phyloP scores from a whole-genome alignment of 768 basidiomycete species.

The Suillus variegatus region DNA sequence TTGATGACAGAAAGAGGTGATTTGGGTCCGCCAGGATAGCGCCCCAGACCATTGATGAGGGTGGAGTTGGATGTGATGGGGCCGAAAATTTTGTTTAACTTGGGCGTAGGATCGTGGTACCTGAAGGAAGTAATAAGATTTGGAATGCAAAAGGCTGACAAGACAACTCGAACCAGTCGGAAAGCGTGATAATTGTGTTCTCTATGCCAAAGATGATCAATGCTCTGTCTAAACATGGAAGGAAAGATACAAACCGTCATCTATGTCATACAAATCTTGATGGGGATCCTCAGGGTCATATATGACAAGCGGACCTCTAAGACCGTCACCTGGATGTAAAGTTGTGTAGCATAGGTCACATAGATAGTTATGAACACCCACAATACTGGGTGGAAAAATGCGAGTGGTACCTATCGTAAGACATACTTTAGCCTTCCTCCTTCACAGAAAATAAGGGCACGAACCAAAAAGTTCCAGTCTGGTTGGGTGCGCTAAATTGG shows the following conservation, averaged over 20 bases:
- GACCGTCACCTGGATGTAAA: slow-evolving; percentile 30
- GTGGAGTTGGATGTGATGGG: slow-evolving; percentile 37
- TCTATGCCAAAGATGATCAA: slow-evolving; percentile 27
- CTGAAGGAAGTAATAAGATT: slow-evolving; percentile 13
- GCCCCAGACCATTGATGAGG: slow-evolving; percentile 50
- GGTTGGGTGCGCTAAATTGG: slow-evolving; percentile 37
- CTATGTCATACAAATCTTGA: slow-evolving; percentile 43
- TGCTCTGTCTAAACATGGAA: neutral
- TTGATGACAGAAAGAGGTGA: slow-evolving; percentile 38
- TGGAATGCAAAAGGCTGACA: neutral
- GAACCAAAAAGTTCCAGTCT: slow-evolving; percentile 48
- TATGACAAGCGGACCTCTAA: slow-evolving; percentile 43
- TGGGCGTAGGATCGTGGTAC: slow-evolving; percentile 27
- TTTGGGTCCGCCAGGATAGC: slow-evolving; percentile 34
- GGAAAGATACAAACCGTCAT: slow-evolving; percentile 37
- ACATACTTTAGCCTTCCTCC: neutral
- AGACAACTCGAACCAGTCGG: slow-evolving; percentile 42
- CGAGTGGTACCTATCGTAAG: slow-evolving; percentile 38
- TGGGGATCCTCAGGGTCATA: slow-evolving; percentile 50
- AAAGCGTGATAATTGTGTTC: slow-evolving; percentile 42
- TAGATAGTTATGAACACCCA: slow-evolving; percentile 32
- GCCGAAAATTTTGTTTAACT: slow-evolving; percentile 9
- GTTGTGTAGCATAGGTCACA: neutral
- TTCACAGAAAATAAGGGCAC: neutral
- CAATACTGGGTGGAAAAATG: slow-evolving; percentile 42